Percentiles rank a stretch among this genome's conserved stretches.
Conservation (phyloP, 371 early-diverging fungal species). For the Rhizopus delemar region DNA sequence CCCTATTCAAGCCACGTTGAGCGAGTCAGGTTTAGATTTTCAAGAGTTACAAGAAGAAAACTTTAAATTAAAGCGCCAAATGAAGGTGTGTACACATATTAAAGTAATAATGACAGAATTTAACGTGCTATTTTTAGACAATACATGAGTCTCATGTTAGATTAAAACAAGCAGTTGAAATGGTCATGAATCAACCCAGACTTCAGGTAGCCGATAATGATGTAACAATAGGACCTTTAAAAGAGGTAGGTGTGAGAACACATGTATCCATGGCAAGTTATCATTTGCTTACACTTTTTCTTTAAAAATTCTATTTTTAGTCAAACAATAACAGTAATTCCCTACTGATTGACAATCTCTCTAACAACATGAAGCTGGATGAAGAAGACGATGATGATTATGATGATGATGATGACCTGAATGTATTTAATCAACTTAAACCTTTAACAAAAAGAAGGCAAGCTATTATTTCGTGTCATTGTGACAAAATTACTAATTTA, state of each 20-base stretch:
- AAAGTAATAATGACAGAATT: background rate
- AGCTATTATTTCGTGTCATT: background rate
- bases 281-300: background rate
- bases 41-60: constrained; percentile 38
- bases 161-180: background rate
- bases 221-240: background rate
- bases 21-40: background rate
- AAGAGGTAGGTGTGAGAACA: background rate
- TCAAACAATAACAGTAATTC: background rate
- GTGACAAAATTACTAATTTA: background rate
- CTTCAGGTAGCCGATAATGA: background rate
- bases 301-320: background rate
- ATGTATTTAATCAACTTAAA: background rate
- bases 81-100: background rate
- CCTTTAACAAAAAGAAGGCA: constrained; percentile 3
- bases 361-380: background rate
- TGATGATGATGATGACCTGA: background rate
- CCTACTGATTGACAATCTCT: background rate
- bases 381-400: background rate
- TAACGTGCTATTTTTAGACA: background rate
- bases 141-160: background rate
- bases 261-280: background rate
- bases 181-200: background rate
- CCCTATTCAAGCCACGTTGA: background rate
- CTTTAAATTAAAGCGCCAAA: constrained; percentile 29